Evolutionary conservation across 192 early-diverging fungal species (phyloP), one percentile per base, ranked within the genome.

Genomic region (Backusella sp.): DNA sequence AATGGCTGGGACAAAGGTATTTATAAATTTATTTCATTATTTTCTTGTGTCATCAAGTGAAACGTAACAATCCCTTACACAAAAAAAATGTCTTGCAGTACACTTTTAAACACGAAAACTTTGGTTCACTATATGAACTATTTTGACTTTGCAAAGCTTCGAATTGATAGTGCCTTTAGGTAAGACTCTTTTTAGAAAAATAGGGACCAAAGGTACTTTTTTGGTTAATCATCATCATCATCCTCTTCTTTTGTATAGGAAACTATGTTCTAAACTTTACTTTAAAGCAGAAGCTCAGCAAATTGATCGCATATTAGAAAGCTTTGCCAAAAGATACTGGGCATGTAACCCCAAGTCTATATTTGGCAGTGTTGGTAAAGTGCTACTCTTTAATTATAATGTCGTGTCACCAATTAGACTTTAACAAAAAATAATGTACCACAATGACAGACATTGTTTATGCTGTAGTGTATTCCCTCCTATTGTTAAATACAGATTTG

Each of bases 221-320:
- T 23, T 79, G 39, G 74, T 53, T 49, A 19, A 32, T 42, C 23
- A 56, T 15, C 15, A 56, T 15, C 15, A 1, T 1, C 32, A 32
- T 32, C 32, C 0, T 32, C 3, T 32, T 32, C 41, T 14, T 35
- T 44, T 21, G 1, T 78, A 1, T 53, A 88, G 90, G 80, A 72
- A 76, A 26, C 79, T 99, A 67, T 95, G 95, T 76, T 82, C 83
- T 42, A 92, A 94, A 30, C 86, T 97, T 0, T 90, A 91, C 23
- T 82, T 99, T 70, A 93, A 92, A 65, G 97, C 93, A 34, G 97
- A 99, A 82, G 91, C 96, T 17, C 97, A 99, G 80, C 88, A 94
- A 69, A 91, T 99, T 36, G 96, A 96, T 83, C 90, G 97, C 34
- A 91, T 99, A 46, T 81, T 99, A 65, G 90, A 91, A 71, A 92